A percentile compares a stretch with the other conserved stretches of the same genome.
phyloP scores from a whole-genome alignment of 129 eudicot species.

The Helichrysum umbraculigerum region DNA sequence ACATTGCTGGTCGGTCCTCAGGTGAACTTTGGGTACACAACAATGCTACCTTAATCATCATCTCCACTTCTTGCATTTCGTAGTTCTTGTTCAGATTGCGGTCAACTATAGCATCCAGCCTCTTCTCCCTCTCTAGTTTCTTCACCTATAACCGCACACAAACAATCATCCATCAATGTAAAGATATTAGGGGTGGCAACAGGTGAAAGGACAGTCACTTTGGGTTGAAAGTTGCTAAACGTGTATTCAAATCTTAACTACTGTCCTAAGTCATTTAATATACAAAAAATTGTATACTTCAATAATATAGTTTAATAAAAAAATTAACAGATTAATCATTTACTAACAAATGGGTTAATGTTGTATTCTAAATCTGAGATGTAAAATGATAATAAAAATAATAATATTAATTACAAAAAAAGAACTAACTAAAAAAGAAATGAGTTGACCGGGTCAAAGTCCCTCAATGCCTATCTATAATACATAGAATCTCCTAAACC shows the following conservation, averaged over 20 bases:
- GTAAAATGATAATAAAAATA: no score
- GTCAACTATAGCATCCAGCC: constrained; percentile 74
- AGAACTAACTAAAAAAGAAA: not conserved
- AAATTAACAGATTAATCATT: not conserved
- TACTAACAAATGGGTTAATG: not conserved
- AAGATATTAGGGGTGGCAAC: not conserved
- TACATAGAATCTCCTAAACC: not conserved
- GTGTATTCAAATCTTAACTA: not conserved
- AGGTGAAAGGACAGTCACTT: not conserved
- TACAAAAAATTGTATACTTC: no score
- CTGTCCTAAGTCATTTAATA: no score
- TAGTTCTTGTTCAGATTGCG: constrained; percentile 50
- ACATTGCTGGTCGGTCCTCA: constrained; percentile 92
- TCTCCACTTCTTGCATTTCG: constrained; percentile 77
- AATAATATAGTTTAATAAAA: no score
- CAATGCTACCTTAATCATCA: constrained; percentile 92
- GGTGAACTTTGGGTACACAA: constrained; percentile 92
- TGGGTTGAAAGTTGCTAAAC: not conserved
- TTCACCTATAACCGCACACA: constrained; percentile 55
- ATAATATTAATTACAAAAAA: no score
- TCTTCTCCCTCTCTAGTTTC: constrained; percentile 83
- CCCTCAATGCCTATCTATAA: no score
- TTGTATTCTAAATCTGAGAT: not conserved
- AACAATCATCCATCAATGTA: not conserved
- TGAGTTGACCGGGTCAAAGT: not conserved